Base-by-base conservation (phyloP, 768 basidiomycete genomes). In the Jaapia argillacea region DNA sequence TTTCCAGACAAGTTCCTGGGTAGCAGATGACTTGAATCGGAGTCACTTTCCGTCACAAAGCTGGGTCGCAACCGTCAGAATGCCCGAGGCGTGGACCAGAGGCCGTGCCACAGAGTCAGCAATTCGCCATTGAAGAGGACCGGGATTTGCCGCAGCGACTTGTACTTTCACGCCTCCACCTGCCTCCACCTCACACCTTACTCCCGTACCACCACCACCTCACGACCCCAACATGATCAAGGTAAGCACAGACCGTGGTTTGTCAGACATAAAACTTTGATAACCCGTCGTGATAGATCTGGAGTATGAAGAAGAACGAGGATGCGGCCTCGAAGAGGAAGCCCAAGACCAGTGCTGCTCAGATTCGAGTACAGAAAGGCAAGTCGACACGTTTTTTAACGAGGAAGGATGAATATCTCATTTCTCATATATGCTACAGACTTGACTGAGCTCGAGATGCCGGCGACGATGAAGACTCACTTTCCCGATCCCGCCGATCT, bases 331-430 rank as follows among this genome's bases (percentile, higher is more conserved):
- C 89, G 4, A 97, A 91, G 85, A 94, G 81, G 79, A 89, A 85
- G 74, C 96, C 96, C 36, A 97, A 94, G 79, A 96, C 91, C 36
- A 90, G 88, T 57, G 94, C 96, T 13, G 96, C 96, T 23, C 93
- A 97, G 66, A 87, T 99, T 61, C 79, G 96, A 45, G 94, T 99
- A n/a, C 96, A 99, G 74, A 99, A 98, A 74, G 96, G 96, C 91
- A 48, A 45, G n/a, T n/a, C n/a, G n/a, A n/a, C n/a, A n/a, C n/a
- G n/a, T n/a, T n/a, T n/a, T n/a, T n/a, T n/a, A n/a, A n/a, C n/a
- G n/a, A n/a, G n/a, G n/a, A n/a, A n/a, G n/a, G n/a, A n/a, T n/a
- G n/a, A n/a, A n/a, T n/a, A n/a, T n/a, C n/a, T n/a, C n/a, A n/a
- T n/a, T n/a, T n/a, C n/a, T n/a, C 26, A 22, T 5, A 22, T 41